These are phyloP conservation scores for Digitaria exilis DNA, from an alignment of 202 grass and related monocot genomes.

Conservation along the genomic window DNA sequence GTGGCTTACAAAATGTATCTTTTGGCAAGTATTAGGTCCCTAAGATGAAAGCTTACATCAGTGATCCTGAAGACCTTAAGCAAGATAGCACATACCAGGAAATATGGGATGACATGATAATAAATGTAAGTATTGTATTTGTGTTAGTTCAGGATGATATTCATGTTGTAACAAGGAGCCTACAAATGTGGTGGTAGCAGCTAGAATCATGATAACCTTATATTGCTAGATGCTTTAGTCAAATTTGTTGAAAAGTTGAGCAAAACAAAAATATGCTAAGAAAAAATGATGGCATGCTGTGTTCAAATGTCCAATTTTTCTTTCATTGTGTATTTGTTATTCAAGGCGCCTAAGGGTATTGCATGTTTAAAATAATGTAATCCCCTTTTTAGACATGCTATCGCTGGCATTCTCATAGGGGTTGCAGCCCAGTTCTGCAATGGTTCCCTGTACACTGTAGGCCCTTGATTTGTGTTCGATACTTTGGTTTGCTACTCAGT, in stretches of 20 bases:
- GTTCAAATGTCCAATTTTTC: background rate
- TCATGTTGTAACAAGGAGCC: background rate
- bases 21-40: constrained; percentile 99
- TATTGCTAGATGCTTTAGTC: constrained; percentile 5
- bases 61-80: constrained; percentile 95
- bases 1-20: constrained; percentile 64
- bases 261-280: constrained; percentile 11
- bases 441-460: constrained; percentile 26
- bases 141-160: constrained; percentile 35
- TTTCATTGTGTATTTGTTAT: background rate
- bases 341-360: background rate
- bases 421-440: background rate
- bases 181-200: background rate
- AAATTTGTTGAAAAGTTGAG: background rate
- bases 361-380: background rate
- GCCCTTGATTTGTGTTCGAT: constrained; percentile 3
- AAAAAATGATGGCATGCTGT: background rate
- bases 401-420: background rate
- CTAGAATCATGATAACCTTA: constrained; percentile 11
- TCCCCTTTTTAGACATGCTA: background rate
- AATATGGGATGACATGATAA: constrained; percentile 99
- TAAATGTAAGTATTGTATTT: constrained; percentile 75
- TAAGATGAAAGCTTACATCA: constrained; percentile 99
- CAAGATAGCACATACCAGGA: constrained; percentile 91
- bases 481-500: background rate